Conservation (phyloP, 2,329 filamentous ascomycete genomes). For the Epichloe sibirici region DNA sequence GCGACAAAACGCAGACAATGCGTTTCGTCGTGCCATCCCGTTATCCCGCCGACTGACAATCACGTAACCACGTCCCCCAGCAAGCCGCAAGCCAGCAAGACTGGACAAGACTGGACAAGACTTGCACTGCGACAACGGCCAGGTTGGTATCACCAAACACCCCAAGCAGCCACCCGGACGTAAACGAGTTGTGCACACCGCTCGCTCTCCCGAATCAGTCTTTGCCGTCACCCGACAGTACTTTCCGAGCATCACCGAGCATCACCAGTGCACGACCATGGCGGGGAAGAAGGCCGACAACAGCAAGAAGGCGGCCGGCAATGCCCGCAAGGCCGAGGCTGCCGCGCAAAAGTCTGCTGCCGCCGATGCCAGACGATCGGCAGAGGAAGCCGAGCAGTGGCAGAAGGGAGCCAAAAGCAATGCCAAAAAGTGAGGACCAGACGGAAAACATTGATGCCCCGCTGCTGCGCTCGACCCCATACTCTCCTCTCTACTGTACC, state of each 20-base stretch:
- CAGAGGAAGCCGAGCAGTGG: slow-evolving; percentile 67
- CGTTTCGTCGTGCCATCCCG: neutral
- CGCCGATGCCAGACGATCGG: slow-evolving; percentile 52
- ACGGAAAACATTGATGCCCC: neutral
- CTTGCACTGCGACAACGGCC: slow-evolving; percentile 1
- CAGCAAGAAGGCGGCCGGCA: slow-evolving; percentile 79
- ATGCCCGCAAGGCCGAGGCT: slow-evolving; percentile 84
- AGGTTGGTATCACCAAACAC: slow-evolving; percentile 1
- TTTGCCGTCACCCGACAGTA: neutral
- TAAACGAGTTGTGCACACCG: neutral
- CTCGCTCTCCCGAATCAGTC: neutral
- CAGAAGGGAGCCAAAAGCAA: slow-evolving; percentile 71
- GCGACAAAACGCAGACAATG: neutral
- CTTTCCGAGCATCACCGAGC: slow-evolving; percentile 5
- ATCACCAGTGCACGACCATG: slow-evolving; percentile 33
- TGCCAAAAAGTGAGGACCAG: slow-evolving; percentile 63
- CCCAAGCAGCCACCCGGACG: slow-evolving; percentile 1
- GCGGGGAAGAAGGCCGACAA: slow-evolving; percentile 67
- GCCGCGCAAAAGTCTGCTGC: slow-evolving; percentile 68
- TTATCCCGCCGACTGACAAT: neutral
- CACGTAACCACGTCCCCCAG: neutral
- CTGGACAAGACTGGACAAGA: neutral
- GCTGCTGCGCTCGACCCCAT: neutral
- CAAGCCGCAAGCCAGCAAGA: neutral
- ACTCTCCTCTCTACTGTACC: neutral